Evolutionary conservation across 805 yeast species (phyloP).

Genomic region (Ogataea wickerhamii): DNA sequence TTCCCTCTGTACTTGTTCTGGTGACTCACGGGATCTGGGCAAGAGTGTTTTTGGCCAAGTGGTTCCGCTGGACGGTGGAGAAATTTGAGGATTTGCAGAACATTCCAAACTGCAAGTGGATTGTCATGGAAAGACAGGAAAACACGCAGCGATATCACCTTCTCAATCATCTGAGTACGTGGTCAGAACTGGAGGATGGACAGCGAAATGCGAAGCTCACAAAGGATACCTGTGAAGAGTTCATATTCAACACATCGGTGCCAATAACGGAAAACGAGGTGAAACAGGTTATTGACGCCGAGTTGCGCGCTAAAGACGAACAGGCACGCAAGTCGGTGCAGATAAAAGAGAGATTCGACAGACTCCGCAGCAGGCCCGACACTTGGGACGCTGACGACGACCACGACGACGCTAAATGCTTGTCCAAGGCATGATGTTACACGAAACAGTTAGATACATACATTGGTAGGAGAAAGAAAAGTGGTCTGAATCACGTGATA

Average conservation of each 20-base stretch:
- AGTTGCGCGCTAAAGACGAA: constrained; percentile 41
- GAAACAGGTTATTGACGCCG: constrained; percentile 35
- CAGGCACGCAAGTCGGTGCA: constrained; percentile 41
- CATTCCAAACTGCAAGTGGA: constrained; percentile 79
- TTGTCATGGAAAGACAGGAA: constrained; percentile 65
- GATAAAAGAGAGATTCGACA: constrained; percentile 38
- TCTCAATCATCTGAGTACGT: constrained; percentile 60
- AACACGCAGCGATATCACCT: constrained; percentile 51
- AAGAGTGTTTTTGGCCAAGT: constrained; percentile 86
- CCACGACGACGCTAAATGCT: constrained; percentile 15
- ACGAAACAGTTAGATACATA: too few species aligned
- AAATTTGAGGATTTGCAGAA: constrained; percentile 80
- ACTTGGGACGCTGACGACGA: constrained; percentile 23
- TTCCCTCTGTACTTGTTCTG: constrained; percentile 77
- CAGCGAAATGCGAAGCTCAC: constrained; percentile 22
- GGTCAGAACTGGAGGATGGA: constrained; percentile 54
- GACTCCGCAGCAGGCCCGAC: constrained; percentile 7
- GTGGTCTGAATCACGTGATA: too few species aligned
- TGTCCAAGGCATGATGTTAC: too few species aligned
- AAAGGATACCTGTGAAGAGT: constrained; percentile 25
- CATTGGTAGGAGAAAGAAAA: too few species aligned
- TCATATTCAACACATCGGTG: constrained; percentile 21
- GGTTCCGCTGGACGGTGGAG: constrained; percentile 93
- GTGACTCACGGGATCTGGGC: constrained; percentile 96
- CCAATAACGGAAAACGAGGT: constrained; percentile 25